Base-by-base conservation (phyloP, 495 filamentous ascomycete genomes). In the Chaetomium cochliodes region DNA sequence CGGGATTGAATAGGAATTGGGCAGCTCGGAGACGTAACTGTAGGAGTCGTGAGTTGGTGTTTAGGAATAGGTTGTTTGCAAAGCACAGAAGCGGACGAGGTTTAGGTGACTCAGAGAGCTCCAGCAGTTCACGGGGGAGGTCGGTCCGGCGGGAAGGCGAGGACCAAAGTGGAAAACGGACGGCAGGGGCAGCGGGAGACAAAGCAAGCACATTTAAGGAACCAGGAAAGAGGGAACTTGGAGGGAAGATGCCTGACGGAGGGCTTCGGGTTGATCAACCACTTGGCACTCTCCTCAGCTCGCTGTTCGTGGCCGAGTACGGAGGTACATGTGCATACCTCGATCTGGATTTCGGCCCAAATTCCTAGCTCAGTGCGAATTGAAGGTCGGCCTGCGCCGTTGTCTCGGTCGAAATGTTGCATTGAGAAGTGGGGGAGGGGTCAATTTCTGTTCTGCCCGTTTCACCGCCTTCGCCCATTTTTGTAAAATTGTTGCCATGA, bases 381-480 rank as follows among this genome's bases (percentile, higher is more conserved):
- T 39, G 9, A 46, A 37, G 13, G 46, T 25, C 26, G 46, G 23
- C 28, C 8, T 7, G 22, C 22, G 22, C 18, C 33, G 41, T 47
- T 20, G 26, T 47, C 11, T 47, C 44, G 18, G 39, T 58, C 46
- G 54, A 52, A 33, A 20, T 25, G 54, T 33, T 44, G 56, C 56
- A 22, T 37, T 37, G 63, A n/a, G 42, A 62, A 49, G 63, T 60
- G 63, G 63, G 63, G 63, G 63, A 60, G 63, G 63, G 63, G 63
- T 47, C 47, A 60, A 42, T 46, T 33, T 39, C 12, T 44, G 49
- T 47, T 64, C 28, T 64, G 62, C 39, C 63, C 6, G 12, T 33
- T 33, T 65, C 63, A 65, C 63, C 63, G 63, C 63, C 55, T 65
- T 58, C 39, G 30, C 16, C 30, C 16, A 0, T 51, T 60, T 37